phyloP scores from a whole-genome alignment of 2,329 filamentous ascomycete species.

The Fusarium praegraminearum region DNA sequence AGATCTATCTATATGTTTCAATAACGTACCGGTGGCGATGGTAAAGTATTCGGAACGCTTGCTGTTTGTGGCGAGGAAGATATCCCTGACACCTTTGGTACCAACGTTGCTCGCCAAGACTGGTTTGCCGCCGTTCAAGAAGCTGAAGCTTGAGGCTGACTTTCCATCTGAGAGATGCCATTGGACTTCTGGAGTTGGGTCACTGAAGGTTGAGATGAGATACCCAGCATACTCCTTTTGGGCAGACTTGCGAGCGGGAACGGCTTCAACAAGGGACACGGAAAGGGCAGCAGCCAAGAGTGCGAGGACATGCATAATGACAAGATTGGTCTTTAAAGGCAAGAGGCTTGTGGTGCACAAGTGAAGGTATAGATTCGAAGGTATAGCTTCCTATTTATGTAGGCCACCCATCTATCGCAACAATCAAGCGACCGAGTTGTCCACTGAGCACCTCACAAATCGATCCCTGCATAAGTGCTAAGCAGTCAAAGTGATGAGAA shows the following conservation, averaged over 20 bases:
- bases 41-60: slow-evolving; percentile 52
- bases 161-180: slow-evolving; percentile 52
- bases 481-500: neutral
- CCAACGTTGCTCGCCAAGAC: slow-evolving; percentile 52
- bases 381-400: neutral
- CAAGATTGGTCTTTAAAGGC: neutral
- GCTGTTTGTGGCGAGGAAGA: slow-evolving; percentile 52
- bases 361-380: neutral
- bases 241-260: slow-evolving; percentile 7
- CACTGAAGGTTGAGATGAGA: slow-evolving; percentile 53
- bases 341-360: too few relatives aligned
- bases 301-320: slow-evolving; percentile 10
- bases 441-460: neutral
- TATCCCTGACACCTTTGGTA: slow-evolving; percentile 52
- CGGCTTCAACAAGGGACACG: slow-evolving; percentile 13
- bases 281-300: slow-evolving; percentile 17
- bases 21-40: slow-evolving; percentile 52
- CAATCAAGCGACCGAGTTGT: neutral
- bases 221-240: slow-evolving; percentile 48
- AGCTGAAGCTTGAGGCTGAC: slow-evolving; percentile 49
- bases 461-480: neutral
- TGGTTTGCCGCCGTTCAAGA: slow-evolving; percentile 50
- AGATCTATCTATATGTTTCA: fast-evolving
- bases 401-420: neutral
- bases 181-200: slow-evolving; percentile 50